Evolutionary conservation across 1,284 basidiomycete genomes (phyloP).

Genomic region (Athelia sp.): DNA sequence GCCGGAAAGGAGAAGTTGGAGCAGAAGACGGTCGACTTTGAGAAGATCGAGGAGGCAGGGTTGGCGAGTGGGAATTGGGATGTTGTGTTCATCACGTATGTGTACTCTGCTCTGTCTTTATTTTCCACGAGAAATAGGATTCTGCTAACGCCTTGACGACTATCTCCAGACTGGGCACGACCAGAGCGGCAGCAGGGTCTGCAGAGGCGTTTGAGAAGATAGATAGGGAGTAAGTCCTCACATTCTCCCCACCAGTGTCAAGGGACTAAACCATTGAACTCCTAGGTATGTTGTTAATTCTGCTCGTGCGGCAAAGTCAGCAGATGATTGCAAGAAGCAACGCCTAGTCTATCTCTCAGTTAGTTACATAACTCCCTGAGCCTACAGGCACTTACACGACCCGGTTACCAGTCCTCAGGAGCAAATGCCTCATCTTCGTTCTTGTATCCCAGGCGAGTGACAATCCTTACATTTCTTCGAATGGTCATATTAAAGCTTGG

Average conservation of each 20-base stretch:
- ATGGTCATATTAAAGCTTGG: neutral
- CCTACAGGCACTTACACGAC: conserved; percentile 11
- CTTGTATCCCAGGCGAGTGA: conserved; percentile 46
- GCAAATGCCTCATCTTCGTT: conserved; percentile 45
- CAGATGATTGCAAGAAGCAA: conserved; percentile 40
- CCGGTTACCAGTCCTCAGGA: conserved; percentile 31
- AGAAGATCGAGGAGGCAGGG: conserved; percentile 44
- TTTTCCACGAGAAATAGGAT: neutral
- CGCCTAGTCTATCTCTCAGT: conserved; percentile 70
- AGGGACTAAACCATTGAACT: neutral
- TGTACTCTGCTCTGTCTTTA: conserved; percentile 20
- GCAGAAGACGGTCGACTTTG: conserved; percentile 63
- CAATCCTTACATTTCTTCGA: conserved; percentile 2
- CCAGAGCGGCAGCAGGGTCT: conserved; percentile 51
- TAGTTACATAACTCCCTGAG: conserved; percentile 12
- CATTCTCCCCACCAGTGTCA: neutral
- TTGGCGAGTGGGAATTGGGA: conserved; percentile 51
- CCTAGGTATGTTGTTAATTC: conserved; percentile 67
- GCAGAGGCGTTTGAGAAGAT: conserved; percentile 67
- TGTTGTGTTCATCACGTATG: conserved; percentile 53
- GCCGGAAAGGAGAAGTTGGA: conserved; percentile 44
- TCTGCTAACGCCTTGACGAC: neutral
- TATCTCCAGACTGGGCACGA: conserved; percentile 55
- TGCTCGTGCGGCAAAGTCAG: conserved; percentile 54
- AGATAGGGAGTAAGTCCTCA: conserved; percentile 58